Conservation (phyloP, 2,329 filamentous ascomycete genomes). For the Penicillium sclerotiorum region DNA sequence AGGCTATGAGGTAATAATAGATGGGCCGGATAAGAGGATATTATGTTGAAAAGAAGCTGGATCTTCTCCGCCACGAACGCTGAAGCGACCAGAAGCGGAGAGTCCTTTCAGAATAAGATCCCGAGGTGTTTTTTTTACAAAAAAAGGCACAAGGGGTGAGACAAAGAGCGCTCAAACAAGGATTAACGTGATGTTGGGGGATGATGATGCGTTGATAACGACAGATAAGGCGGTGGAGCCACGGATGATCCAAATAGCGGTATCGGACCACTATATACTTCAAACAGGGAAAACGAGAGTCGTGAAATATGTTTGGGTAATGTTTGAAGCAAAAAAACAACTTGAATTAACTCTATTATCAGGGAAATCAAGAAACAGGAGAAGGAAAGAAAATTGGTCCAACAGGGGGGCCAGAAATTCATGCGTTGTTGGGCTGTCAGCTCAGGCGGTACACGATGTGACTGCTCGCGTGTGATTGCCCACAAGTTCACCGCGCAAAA, state of each 20-base stretch:
- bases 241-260: conserved; percentile 21
- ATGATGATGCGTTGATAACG: conserved; percentile 26
- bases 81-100: conserved; percentile 11
- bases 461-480: conserved; percentile 23
- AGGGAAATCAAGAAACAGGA: too few species aligned
- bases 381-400: too few species aligned
- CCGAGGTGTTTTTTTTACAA: too few species aligned
- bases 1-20: background rate
- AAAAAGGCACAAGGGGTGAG: background rate
- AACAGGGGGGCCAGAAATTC: too few species aligned
- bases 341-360: too few species aligned
- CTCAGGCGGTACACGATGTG: conserved; percentile 13
- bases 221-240: conserved; percentile 12
- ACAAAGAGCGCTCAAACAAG: conserved; percentile 6
- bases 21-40: too few species aligned
- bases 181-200: conserved; percentile 2
- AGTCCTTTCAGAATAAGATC: conserved; percentile 3
- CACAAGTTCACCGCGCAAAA: background rate
- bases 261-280: conserved; percentile 15
- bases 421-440: background rate
- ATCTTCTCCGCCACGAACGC: conserved; percentile 26
- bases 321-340: background rate
- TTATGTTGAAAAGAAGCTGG: conserved; percentile 13
- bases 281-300: background rate
- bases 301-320: background rate